A percentile compares a stretch with the other conserved stretches of the same genome.
Evolutionary conservation across 164 flowering plant genomes (phyloP).

Genomic region (Vitis rupestris): DNA sequence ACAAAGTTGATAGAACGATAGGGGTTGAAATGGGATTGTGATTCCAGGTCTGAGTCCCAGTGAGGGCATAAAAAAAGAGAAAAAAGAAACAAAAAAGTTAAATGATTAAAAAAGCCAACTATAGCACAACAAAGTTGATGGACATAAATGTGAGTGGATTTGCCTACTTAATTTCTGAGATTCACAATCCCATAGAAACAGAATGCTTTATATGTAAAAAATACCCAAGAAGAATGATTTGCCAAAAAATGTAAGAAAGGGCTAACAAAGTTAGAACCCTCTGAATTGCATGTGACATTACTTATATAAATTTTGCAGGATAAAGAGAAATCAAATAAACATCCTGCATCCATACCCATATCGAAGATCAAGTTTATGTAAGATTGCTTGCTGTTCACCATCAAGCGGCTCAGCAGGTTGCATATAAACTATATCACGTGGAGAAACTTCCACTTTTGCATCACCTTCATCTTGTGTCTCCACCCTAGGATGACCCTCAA

Average conservation of each 20-base stretch:
- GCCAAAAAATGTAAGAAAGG: not conserved
- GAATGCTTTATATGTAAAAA: not conserved
- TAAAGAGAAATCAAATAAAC: conserved; percentile 1
- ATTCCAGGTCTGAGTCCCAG: no score
- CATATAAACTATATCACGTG: conserved; percentile 87
- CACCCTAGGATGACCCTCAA: conserved; percentile 48
- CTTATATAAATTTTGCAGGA: not conserved
- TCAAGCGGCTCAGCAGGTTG: conserved; percentile 75
- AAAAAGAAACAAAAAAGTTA: no score
- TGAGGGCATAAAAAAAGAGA: no score
- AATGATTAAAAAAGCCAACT: no score
- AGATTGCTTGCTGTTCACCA: conserved; percentile 59
- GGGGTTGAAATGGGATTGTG: no score
- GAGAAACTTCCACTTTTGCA: conserved; percentile 94
- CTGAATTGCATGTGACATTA: not conserved
- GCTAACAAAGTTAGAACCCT: not conserved
- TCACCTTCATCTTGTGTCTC: conserved; percentile 99
- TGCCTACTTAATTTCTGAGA: no score
- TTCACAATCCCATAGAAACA: not conserved
- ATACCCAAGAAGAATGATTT: not conserved
- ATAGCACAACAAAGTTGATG: no score
- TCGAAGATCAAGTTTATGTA: conserved; percentile 91
- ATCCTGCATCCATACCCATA: conserved; percentile 63
- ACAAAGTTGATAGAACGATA: no score
- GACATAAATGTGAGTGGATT: no score